Evolutionary conservation across 2,329 filamentous ascomycete genomes (phyloP), one percentile per base, ranked within the genome.

Genomic region (Alternaria atra): DNA sequence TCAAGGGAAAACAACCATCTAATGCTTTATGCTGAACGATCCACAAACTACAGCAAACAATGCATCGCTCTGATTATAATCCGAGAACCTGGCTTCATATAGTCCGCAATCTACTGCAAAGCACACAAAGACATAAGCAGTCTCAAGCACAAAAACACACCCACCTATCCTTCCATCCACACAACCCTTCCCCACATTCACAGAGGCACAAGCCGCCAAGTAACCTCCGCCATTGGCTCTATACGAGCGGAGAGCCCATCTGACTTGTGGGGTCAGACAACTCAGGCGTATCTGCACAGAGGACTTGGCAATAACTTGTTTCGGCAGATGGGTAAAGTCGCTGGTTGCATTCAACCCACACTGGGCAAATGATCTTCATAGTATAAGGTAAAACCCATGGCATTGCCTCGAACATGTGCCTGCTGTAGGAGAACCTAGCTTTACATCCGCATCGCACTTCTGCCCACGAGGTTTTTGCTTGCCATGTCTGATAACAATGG

Each of bases 251-350:
- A 61, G 48, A 60, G 55, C 2, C 0, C 46, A 52, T 51, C 37
- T 60, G 35, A 58, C 63, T 65, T 76, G 72, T 72, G 73, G 73
- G 72, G 72, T 71, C 68, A 65, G 29, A 60, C 67, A 57, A 67
- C 62, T 23, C 30, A 47, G 17, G 30, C 32, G 25, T 52, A 27
- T 42, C 52, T 61, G 46, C 40, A 46, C 48, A 32, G 15, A 32
- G n/a, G 20, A 52, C 60, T 67, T 65, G 64, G 65, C 70, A 56
- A 55, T 55, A 58, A 25, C 59, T 44, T 30, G 35, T 46, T 61
- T 70, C 73, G 72, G 72, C 73, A 75, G 59, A 73, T 76, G 72
- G 67, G 48, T 69, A 68, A 73, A 71, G 65, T 42, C 43, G 62
- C 34, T 50, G 61, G 23, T 27, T 62, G 60, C 61, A 58, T 64